Evolutionary conservation across 164 flowering plant genomes (phyloP).

Genomic region (Vitis labrusca): DNA sequence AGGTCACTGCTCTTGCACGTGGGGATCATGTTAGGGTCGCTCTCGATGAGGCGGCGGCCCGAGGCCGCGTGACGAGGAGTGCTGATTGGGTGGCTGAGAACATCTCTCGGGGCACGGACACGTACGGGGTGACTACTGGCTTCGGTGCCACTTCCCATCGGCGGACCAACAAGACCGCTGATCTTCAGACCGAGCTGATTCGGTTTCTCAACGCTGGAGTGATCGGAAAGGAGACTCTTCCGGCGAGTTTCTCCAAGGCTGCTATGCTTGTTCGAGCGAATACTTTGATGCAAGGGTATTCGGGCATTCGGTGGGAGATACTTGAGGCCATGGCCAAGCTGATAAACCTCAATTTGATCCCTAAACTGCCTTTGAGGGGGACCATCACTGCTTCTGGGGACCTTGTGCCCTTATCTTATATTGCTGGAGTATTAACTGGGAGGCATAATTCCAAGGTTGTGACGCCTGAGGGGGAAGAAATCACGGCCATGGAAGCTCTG

Average conservation of each 20-base stretch:
- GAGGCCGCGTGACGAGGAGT: slow-evolving; percentile 36
- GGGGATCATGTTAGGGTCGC: slow-evolving; percentile 26
- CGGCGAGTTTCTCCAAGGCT: slow-evolving; percentile 25
- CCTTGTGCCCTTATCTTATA: slow-evolving; percentile 44
- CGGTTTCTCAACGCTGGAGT: slow-evolving; percentile 43
- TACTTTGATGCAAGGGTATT: slow-evolving; percentile 39
- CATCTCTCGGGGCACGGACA: slow-evolving; percentile 38
- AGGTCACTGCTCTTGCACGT: slow-evolving; percentile 50
- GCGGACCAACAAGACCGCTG: slow-evolving; percentile 35
- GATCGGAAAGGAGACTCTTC: slow-evolving; percentile 30
- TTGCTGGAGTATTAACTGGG: slow-evolving; percentile 39
- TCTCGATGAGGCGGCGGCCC: slow-evolving; percentile 35
- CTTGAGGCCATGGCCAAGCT: slow-evolving; percentile 35
- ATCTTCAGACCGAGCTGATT: slow-evolving; percentile 51
- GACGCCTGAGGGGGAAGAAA: slow-evolving; percentile 18
- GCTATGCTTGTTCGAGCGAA: slow-evolving; percentile 38
- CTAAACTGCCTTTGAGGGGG: slow-evolving; percentile 35
- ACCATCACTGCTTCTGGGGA: slow-evolving; percentile 49
- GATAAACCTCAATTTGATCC: slow-evolving; percentile 26
- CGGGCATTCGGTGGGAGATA: slow-evolving; percentile 40
- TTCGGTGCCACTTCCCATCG: slow-evolving; percentile 56
- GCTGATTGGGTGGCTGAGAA: slow-evolving; percentile 50
- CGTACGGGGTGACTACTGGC: slow-evolving; percentile 56
- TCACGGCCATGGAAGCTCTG: slow-evolving; percentile 28
- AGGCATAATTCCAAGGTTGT: slow-evolving; percentile 31